Evolutionary conservation across 495 filamentous ascomycete species (phyloP).

Genomic region (Penicillium tannophilum): DNA sequence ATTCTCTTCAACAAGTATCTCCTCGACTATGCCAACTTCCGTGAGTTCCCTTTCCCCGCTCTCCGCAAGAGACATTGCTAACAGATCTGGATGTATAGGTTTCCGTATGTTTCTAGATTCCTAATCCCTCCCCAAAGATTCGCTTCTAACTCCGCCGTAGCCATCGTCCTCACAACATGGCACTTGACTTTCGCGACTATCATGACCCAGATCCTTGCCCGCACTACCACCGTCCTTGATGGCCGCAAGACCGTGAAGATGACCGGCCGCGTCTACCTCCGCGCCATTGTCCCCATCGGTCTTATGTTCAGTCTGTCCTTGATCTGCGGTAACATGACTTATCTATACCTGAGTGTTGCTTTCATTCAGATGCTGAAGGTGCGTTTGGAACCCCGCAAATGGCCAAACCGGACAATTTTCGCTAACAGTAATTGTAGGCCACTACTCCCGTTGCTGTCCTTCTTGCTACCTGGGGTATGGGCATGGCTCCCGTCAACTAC

Average conservation of each 20-base stretch:
- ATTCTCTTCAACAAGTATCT: slow-evolving; percentile 99
- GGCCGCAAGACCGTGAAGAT: slow-evolving; percentile 90
- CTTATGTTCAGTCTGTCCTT: slow-evolving; percentile 90
- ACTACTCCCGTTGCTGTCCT: slow-evolving; percentile 90
- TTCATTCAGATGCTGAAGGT: slow-evolving; percentile 99
- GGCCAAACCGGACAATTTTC: neutral
- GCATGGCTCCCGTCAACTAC: slow-evolving; percentile 73
- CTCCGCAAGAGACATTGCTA: slow-evolving; percentile 1
- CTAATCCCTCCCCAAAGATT: slow-evolving; percentile 2
- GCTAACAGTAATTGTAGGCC: slow-evolving; percentile 53
- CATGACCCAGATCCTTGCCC: slow-evolving; percentile 88
- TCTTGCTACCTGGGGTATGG: slow-evolving; percentile 79
- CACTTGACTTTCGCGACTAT: slow-evolving; percentile 86
- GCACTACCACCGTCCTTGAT: slow-evolving; percentile 81
- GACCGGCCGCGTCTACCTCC: slow-evolving; percentile 87
- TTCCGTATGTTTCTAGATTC: slow-evolving; percentile 40
- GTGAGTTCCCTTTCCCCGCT: slow-evolving; percentile 54
- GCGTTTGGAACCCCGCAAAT: slow-evolving; percentile 21
- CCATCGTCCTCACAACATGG: slow-evolving; percentile 87
- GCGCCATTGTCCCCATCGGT: slow-evolving; percentile 90
- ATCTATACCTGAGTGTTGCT: slow-evolving; percentile 86
- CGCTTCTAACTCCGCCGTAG: slow-evolving; percentile 25
- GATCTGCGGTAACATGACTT: slow-evolving; percentile 93
- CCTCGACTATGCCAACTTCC: slow-evolving; percentile 77
- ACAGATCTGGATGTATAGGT: slow-evolving; percentile 23